Evolutionary conservation across 192 early-diverging fungal genomes (phyloP).

Genomic region (Backusella sp.): DNA sequence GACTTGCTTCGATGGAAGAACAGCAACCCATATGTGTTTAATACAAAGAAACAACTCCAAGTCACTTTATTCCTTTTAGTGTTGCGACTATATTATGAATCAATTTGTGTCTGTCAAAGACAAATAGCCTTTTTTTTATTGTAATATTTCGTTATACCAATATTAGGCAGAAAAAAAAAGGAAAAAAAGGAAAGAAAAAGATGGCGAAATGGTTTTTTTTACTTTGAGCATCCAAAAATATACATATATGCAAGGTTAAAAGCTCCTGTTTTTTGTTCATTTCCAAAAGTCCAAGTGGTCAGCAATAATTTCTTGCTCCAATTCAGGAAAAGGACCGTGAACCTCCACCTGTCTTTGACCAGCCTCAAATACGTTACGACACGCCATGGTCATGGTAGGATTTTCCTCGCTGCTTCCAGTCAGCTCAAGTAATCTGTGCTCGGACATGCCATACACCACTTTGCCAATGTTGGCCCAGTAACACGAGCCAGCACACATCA

Average conservation of each 20-base stretch:
- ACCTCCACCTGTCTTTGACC: slow-evolving; percentile 26
- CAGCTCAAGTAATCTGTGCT: slow-evolving; percentile 13
- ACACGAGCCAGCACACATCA: slow-evolving; percentile 23
- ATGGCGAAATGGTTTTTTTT: no score
- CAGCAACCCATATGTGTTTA: slow-evolving; percentile 84
- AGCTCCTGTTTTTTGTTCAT: background rate
- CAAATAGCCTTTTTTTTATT: background rate
- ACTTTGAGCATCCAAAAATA: background rate
- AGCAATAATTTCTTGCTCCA: slow-evolving; percentile 22
- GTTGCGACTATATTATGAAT: background rate
- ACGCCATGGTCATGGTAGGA: slow-evolving; percentile 26
- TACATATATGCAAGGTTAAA: background rate
- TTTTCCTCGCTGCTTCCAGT: slow-evolving; percentile 21
- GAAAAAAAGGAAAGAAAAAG: background rate
- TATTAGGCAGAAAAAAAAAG: background rate
- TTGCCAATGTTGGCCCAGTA: slow-evolving; percentile 30
- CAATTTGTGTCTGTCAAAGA: background rate
- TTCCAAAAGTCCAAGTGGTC: slow-evolving; percentile 33
- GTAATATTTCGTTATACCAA: background rate
- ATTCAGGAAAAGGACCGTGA: slow-evolving; percentile 25
- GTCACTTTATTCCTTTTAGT: background rate
- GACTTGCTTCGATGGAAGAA: slow-evolving; percentile 62
- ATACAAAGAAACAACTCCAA: no score
- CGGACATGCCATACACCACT: slow-evolving; percentile 21
- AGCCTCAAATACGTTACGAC: slow-evolving; percentile 26